These are phyloP conservation scores for Pontederia paniculata DNA, from an alignment of 176 grass and related monocot species.

Conservation along the genomic window DNA sequence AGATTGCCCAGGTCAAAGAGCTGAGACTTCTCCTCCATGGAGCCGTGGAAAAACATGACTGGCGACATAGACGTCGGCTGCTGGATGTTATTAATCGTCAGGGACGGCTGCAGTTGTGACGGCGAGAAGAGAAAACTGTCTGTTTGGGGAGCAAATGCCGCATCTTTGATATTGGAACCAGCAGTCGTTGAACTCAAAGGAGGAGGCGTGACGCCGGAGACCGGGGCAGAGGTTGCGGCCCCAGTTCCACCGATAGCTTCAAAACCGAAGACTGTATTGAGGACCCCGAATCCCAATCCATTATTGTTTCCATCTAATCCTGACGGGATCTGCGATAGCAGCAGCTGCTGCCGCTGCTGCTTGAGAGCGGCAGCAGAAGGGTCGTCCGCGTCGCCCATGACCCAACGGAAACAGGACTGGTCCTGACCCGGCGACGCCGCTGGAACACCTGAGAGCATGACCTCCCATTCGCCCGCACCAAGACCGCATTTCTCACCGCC, in stretches of 20 bases:
- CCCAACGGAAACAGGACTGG: constrained; percentile 85
- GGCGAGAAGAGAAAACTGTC: background rate
- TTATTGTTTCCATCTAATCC: constrained; percentile 28
- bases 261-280: constrained; percentile 37
- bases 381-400: constrained; percentile 69
- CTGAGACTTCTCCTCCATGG: constrained; percentile 37
- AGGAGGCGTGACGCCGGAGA: constrained; percentile 22
- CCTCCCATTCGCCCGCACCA: constrained; percentile 42
- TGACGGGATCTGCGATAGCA: constrained; percentile 1
- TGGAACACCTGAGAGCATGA: constrained; percentile 32
- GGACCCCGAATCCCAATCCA: constrained; percentile 35
- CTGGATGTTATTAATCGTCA: background rate
- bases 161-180: constrained; percentile 1
- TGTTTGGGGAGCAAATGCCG: background rate
- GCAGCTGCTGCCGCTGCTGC: constrained; percentile 35
- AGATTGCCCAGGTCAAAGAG: constrained; percentile 35
- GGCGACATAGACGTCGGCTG: background rate
- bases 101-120: constrained; percentile 2
- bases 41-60: constrained; percentile 39
- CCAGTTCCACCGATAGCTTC: constrained; percentile 24
- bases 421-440: constrained; percentile 39
- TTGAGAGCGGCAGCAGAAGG: constrained; percentile 23
- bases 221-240: background rate
- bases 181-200: background rate
- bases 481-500: constrained; percentile 25